Percentiles rank a stretch among this genome's conserved stretches.
phyloP scores from a whole-genome alignment of 305 asterid species.

The Fraxinus velutina region DNA sequence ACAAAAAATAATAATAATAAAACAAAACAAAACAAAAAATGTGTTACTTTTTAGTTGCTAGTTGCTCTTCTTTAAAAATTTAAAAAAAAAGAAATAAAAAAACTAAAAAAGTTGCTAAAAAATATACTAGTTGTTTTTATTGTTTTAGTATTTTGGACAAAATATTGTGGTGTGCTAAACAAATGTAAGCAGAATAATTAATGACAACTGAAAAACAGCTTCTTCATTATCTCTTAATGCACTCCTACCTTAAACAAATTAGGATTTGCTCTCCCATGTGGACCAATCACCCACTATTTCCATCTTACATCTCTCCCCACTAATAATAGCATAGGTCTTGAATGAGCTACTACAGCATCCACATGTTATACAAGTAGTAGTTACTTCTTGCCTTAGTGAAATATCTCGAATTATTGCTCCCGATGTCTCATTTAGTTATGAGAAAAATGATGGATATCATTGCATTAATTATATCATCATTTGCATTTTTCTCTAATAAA shows the following conservation, averaged over 20 bases:
- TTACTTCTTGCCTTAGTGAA: background rate
- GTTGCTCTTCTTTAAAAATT: background rate
- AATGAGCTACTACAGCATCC: background rate
- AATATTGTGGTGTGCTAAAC: background rate
- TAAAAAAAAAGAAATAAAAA: too few relatives aligned
- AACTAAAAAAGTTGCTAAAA: background rate
- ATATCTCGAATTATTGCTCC: background rate
- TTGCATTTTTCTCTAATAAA: background rate
- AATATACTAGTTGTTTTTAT: background rate
- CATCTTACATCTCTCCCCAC: background rate
- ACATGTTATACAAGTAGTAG: background rate
- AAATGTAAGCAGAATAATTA: background rate
- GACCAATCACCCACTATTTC: background rate
- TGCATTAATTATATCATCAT: background rate
- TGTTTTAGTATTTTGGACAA: background rate
- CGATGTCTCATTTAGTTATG: background rate
- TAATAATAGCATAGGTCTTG: background rate
- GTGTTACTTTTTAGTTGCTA: background rate
- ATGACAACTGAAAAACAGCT: background rate
- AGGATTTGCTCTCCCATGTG: background rate
- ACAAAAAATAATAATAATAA: background rate
- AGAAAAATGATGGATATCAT: background rate
- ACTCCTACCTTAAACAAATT: background rate
- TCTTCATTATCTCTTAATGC: background rate
- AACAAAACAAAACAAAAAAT: too few relatives aligned